phyloP scores from a whole-genome alignment of 2,329 filamentous ascomycete species.

The Beauveria medogensis region DNA sequence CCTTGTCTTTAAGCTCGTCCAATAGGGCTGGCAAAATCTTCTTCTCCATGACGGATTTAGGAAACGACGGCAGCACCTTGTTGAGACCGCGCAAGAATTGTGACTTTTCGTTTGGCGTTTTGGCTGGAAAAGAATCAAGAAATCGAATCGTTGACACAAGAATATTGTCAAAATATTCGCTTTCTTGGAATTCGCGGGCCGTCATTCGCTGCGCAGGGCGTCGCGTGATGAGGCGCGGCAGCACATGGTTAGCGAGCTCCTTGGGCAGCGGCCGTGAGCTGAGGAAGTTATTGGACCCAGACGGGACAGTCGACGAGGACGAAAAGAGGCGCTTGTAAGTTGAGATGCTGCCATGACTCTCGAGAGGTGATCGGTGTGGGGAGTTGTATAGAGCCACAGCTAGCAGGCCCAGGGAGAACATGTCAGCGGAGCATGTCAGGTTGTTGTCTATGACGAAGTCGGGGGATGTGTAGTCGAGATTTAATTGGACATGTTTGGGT shows the following conservation, averaged over 20 bases:
- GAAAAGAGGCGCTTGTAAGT: slow-evolving; percentile 80
- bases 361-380: slow-evolving; percentile 81
- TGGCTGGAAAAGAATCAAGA: slow-evolving; percentile 81
- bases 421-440: slow-evolving; percentile 74
- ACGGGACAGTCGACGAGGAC: slow-evolving; percentile 70
- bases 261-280: slow-evolving; percentile 71
- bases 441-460: slow-evolving; percentile 92
- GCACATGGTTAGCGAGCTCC: slow-evolving; percentile 65
- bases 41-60: slow-evolving; percentile 86
- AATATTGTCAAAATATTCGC: slow-evolving; percentile 94
- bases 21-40: slow-evolving; percentile 84
- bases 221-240: slow-evolving; percentile 80
- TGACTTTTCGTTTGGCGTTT: slow-evolving; percentile 83
- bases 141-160: slow-evolving; percentile 95
- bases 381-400: slow-evolving; percentile 89
- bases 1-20: slow-evolving; percentile 89
- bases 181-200: slow-evolving; percentile 87
- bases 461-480: slow-evolving; percentile 87
- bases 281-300: slow-evolving; percentile 74
- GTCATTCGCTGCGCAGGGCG: slow-evolving; percentile 80
- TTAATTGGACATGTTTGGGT: slow-evolving; percentile 74
- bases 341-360: slow-evolving; percentile 70
- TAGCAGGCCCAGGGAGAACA: slow-evolving; percentile 87
- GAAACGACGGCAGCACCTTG: slow-evolving; percentile 84
- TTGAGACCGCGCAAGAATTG: slow-evolving; percentile 85